Percentiles rank a stretch among this genome's conserved stretches.
Conservation (phyloP, 2,329 filamentous ascomycete species). For the Orbilia ellipsospora region DNA sequence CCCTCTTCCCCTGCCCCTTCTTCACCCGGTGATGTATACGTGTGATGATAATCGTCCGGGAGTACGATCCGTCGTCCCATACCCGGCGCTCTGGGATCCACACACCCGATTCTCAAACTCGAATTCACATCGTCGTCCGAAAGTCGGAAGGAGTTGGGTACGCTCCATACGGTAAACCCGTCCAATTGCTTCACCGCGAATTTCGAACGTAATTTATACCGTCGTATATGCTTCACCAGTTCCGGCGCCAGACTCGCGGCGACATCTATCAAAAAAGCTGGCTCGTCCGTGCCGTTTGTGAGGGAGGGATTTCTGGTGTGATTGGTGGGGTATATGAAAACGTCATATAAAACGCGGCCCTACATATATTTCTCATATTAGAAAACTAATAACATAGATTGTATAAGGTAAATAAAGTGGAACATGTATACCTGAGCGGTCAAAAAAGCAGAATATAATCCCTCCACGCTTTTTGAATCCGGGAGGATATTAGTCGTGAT, state of each 20-base stretch:
- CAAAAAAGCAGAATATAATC: slow-evolving; percentile 84
- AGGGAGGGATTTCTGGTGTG: slow-evolving; percentile 56
- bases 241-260: slow-evolving; percentile 74
- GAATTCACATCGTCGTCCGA: slow-evolving; percentile 16
- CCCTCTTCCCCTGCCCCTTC: too few species aligned
- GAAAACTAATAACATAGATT: too few species aligned
- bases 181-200: slow-evolving; percentile 75
- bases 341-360: slow-evolving; percentile 86
- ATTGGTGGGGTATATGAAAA: slow-evolving; percentile 81
- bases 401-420: not conserved
- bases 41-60: slow-evolving; percentile 57
- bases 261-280: slow-evolving; percentile 81
- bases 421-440: slow-evolving; percentile 71
- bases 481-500: slow-evolving; percentile 79
- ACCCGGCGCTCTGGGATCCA: slow-evolving; percentile 69
- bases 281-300: slow-evolving; percentile 50
- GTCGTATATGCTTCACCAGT: slow-evolving; percentile 78
- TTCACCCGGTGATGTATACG: too few species aligned
- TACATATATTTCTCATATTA: slow-evolving; percentile 8
- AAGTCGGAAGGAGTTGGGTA: slow-evolving; percentile 46
- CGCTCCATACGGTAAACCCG: slow-evolving; percentile 66
- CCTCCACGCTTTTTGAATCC: slow-evolving; percentile 58
- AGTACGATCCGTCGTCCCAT: slow-evolving; percentile 68
- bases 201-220: slow-evolving; percentile 87
- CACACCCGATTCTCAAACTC: slow-evolving; percentile 59